Evolutionary conservation across 23 red algal genomes (phyloP).

Genomic region (Gracilariopsis chorda): DNA sequence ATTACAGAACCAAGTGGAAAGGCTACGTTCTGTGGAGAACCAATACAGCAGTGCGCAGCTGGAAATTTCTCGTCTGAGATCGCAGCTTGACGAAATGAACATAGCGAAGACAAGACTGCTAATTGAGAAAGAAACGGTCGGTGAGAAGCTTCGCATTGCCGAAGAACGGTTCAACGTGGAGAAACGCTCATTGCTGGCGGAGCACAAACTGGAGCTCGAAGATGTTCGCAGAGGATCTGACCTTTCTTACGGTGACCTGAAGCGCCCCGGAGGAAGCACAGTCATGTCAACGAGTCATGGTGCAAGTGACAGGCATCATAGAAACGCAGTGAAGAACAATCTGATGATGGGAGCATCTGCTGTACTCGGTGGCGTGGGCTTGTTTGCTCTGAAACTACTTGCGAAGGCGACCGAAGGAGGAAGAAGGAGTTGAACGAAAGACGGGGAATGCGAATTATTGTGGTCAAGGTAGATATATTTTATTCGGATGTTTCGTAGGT

Average conservation of each 20-base stretch:
- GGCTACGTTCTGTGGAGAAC: conserved; percentile 20
- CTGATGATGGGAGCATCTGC: conserved; percentile 17
- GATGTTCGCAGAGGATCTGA: conserved; percentile 40
- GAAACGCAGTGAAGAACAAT: neutral
- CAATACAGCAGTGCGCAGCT: neutral
- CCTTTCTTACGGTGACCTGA: neutral
- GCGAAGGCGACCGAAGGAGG: neutral
- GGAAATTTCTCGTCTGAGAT: conserved; percentile 16
- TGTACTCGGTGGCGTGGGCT: conserved; percentile 22
- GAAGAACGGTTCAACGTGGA: conserved; percentile 33
- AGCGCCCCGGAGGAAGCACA: neutral
- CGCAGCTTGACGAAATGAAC: conserved; percentile 3
- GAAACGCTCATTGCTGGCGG: conserved; percentile 22
- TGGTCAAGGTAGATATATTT: too few species aligned
- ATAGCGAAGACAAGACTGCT: neutral
- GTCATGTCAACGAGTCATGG: neutral
- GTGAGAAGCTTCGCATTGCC: conserved; percentile 15
- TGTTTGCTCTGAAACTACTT: conserved; percentile 43
- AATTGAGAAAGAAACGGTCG: conserved; percentile 6
- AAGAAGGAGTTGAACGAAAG: too few species aligned
- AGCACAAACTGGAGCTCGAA: conserved; percentile 37
- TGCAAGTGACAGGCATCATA: neutral
- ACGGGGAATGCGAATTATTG: too few species aligned
- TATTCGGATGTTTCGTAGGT: too few species aligned
- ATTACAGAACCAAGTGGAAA: conserved; percentile 16